Conservation (phyloP, 2,329 filamentous ascomycete species). For the Aspergillus sp. region DNA sequence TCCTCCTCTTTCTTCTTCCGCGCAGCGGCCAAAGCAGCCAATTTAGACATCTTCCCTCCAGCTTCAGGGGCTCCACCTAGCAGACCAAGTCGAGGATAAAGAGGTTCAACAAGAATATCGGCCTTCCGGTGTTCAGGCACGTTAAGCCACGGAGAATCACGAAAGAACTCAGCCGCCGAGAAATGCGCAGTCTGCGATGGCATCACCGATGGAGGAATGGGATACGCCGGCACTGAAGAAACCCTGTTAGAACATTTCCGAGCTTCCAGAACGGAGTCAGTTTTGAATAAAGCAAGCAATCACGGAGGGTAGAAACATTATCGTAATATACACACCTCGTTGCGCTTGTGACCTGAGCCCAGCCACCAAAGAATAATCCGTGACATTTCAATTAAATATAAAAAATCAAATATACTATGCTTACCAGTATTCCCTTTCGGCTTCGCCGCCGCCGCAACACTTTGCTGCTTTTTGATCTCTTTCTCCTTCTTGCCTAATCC, state of each 20-base stretch:
- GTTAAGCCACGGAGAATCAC: constrained; percentile 79
- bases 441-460: constrained; percentile 17
- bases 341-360: constrained; percentile 19
- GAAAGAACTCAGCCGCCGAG: constrained; percentile 62
- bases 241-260: constrained; percentile 33
- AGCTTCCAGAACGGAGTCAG: constrained; percentile 28
- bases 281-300: constrained; percentile 16
- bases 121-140: constrained; percentile 63
- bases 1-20: constrained; percentile 77
- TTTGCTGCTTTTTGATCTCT: constrained; percentile 28
- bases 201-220: constrained; percentile 17
- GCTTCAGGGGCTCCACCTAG: constrained; percentile 67
- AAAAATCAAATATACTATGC: constrained; percentile 19
- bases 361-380: constrained; percentile 18
- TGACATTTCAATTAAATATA: constrained; percentile 2
- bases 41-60: constrained; percentile 74
- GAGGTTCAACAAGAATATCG: constrained; percentile 57
- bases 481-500: constrained; percentile 31
- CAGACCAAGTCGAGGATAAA: constrained; percentile 60
- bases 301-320: constrained; percentile 10
- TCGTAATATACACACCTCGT: neutral
- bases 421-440: constrained; percentile 15
- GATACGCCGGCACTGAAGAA: constrained; percentile 26
- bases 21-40: constrained; percentile 83
- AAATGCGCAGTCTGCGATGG: constrained; percentile 27